Evolutionary conservation across 768 basidiomycete species (phyloP).

Genomic region (Pholiota microspora): DNA sequence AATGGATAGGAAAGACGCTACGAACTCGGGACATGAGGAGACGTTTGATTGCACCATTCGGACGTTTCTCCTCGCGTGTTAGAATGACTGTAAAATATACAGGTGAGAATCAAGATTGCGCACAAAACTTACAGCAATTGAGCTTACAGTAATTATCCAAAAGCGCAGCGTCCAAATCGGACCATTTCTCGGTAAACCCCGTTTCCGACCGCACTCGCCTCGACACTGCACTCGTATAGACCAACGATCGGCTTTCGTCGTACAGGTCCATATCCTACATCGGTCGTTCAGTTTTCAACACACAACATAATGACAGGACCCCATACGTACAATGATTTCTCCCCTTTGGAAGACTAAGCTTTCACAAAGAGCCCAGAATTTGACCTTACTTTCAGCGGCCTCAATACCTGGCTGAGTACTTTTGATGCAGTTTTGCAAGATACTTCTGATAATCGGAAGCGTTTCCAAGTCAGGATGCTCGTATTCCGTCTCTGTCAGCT

Average conservation of each 20-base stretch:
- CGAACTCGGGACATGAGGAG: constrained; percentile 66
- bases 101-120: background rate
- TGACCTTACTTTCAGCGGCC: constrained; percentile 88
- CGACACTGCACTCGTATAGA: constrained; percentile 63
- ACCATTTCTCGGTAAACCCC: constrained; percentile 63
- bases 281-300: background rate
- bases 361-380: constrained; percentile 81
- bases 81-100: constrained; percentile 50
- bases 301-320: background rate
- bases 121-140: no score
- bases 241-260: constrained; percentile 69
- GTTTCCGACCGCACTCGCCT: constrained; percentile 63
- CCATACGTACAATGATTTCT: constrained; percentile 70
- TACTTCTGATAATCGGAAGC: constrained; percentile 66
- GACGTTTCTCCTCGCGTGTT: constrained; percentile 55
- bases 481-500: constrained; percentile 58
- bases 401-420: constrained; percentile 89
- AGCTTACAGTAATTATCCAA: constrained; percentile 51
- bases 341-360: constrained; percentile 71
- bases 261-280: constrained; percentile 79
- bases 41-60: constrained; percentile 46
- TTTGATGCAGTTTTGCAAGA: constrained; percentile 73
- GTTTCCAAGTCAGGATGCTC: constrained; percentile 81
- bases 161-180: constrained; percentile 61
- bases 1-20: constrained; percentile 1